Evolutionary conservation across 108 stramenopile genomes (phyloP), one percentile per base, ranked within the genome.

Genomic region (Cyclotella atomus): DNA sequence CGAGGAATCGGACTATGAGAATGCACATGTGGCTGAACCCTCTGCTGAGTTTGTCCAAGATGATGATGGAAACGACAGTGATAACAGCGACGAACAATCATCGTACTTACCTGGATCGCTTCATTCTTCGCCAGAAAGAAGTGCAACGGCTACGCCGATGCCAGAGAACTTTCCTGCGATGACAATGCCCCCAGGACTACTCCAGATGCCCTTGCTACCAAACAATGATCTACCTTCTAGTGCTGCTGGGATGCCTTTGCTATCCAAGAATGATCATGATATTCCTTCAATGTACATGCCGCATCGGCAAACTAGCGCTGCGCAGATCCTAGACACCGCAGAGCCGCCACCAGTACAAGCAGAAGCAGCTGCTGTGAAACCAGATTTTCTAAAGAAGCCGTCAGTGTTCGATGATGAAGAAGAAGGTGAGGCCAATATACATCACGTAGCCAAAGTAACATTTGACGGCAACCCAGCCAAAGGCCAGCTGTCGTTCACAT

Each of bases 401-500:
- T 46, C 45, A 49, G 4, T 46, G 6, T 1, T 59, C 19, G 57
- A 44, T 10, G 43, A 62, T 21, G 50, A 68, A 65, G 47, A 30
- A n/a, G 81, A 82, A 21, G 73, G 38, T 24, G 81, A 82, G 36
- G 81, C 73, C 35, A 70, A 70, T 12, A 82, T 75, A 30, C 64
- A 75, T 60, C 81, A 82, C 30, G 70, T 82, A 45, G 81, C 81
- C 38, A 47, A 47, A 47, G 50, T 82, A 20, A 66, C 73, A 43
- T 82, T 82, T 52, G 81, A 82, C 38, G 81, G 81, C 3, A 46
- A 75, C 53, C 69, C 34, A 15, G 20, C 54, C 12, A 82, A 82
- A 64, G 81, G 81, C 15, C 81, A 82, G 28, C 52, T 82, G 32
- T 82, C 81, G 1, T 82, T 82, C 64, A 82, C 49, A 16, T 71